phyloP scores from a whole-genome alignment of 2,329 filamentous ascomycete genomes.

The Gaeumannomyces tritici region DNA sequence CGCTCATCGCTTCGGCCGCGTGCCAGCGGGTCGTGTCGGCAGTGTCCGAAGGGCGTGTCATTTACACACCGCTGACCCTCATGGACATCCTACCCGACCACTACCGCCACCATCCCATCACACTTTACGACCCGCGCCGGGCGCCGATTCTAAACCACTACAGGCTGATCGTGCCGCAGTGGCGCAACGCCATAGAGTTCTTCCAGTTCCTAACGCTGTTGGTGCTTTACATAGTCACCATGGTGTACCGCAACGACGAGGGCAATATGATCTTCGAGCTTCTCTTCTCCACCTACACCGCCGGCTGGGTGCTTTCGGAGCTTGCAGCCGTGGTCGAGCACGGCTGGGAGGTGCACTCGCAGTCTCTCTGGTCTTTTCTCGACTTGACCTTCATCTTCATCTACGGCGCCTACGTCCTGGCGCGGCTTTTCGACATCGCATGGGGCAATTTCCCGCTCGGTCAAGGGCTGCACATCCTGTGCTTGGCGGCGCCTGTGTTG shows the following conservation, averaged over 20 bases:
- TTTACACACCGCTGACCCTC: constrained; percentile 74
- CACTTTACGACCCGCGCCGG: constrained; percentile 67
- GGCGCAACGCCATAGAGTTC: constrained; percentile 65
- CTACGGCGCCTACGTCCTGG: constrained; percentile 56
- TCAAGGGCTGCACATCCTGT: constrained; percentile 67
- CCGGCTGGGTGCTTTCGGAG: constrained; percentile 73
- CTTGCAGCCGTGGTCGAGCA: constrained; percentile 70
- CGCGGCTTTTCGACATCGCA: constrained; percentile 57
- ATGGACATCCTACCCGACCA: constrained; percentile 78
- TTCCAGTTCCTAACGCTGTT: constrained; percentile 64
- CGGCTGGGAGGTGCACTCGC: constrained; percentile 68
- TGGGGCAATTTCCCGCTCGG: constrained; percentile 35
- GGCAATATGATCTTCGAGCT: constrained; percentile 49
- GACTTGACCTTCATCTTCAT: constrained; percentile 70
- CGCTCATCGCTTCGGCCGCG: constrained; percentile 66
- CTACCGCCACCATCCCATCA: constrained; percentile 77
- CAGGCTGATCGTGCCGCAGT: constrained; percentile 71
- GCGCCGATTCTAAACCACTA: constrained; percentile 77
- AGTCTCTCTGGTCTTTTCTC: constrained; percentile 82
- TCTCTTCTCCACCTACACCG: constrained; percentile 62
- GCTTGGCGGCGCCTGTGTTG: constrained; percentile 67
- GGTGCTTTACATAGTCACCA: constrained; percentile 59
- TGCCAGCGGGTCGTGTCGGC: constrained; percentile 77
- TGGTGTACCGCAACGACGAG: constrained; percentile 56
- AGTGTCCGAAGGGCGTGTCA: constrained; percentile 70